Percentiles rank a stretch among this genome's conserved stretches.
phyloP scores from a whole-genome alignment of 2,329 filamentous ascomycete species.

The Calcarisporium arbuscula region DNA sequence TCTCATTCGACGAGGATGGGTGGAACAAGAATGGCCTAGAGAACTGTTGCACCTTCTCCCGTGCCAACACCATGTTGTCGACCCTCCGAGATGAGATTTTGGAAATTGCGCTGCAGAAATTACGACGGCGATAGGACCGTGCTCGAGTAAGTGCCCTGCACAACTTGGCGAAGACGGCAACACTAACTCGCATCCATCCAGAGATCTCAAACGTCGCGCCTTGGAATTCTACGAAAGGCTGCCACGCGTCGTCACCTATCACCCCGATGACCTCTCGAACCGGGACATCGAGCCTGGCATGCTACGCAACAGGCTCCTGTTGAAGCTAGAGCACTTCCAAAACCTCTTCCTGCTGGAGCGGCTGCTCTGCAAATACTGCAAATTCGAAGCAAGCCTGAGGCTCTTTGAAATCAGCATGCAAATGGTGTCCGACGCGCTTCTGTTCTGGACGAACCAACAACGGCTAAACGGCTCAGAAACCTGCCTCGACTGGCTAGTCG shows the following conservation, averaged over 20 bases:
- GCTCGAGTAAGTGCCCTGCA: conserved; percentile 4
- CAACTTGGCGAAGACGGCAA: too few species aligned
- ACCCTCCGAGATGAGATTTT: conserved; percentile 9
- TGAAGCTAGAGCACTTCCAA: conserved; percentile 43
- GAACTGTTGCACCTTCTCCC: conserved; percentile 4
- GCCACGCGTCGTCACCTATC: conserved; percentile 5
- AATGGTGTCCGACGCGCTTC: conserved; percentile 36
- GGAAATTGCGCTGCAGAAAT: conserved; percentile 5
- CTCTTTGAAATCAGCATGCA: conserved; percentile 36
- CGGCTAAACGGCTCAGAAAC: conserved; percentile 29
- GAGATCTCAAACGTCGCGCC: too few species aligned
- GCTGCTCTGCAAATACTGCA: conserved; percentile 38
- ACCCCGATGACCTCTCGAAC: conserved; percentile 35
- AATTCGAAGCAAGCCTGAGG: conserved; percentile 28
- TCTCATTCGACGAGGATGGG: conserved; percentile 7
- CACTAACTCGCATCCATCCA: too few species aligned
- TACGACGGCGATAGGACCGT: conserved; percentile 2
- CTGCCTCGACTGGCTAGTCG: conserved; percentile 41
- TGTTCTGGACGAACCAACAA: conserved; percentile 41
- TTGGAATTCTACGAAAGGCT: too few species aligned
- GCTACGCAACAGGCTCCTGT: conserved; percentile 38
- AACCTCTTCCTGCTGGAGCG: conserved; percentile 53
- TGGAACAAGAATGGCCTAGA: conserved; percentile 9
- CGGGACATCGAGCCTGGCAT: conserved; percentile 30
- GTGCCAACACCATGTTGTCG: conserved; percentile 7